A percentile compares a stretch with the other conserved stretches of the same genome.
phyloP scores from a whole-genome alignment of 2,329 filamentous ascomycete genomes.

The Trichoderma sp. region DNA sequence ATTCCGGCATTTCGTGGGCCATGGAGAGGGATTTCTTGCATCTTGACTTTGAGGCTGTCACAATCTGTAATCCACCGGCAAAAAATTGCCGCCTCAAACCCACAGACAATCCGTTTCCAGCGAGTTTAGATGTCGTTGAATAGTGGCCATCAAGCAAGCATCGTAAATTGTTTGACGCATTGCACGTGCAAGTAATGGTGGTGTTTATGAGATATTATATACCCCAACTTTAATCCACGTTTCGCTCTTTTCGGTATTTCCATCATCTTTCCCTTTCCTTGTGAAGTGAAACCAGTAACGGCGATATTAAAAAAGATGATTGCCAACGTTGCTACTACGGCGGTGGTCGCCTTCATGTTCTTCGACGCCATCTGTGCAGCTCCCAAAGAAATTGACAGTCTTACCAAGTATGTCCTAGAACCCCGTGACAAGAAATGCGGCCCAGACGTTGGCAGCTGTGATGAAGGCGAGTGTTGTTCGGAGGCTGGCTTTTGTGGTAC shows the following conservation, averaged over 20 bases:
- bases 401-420: neutral
- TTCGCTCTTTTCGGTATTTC: neutral
- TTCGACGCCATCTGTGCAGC: neutral
- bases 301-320: neutral
- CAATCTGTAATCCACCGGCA: neutral
- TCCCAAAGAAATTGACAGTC: neutral
- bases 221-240: neutral
- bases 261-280: neutral
- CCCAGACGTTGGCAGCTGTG: conserved; percentile 43
- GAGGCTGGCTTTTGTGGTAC: conserved; percentile 46
- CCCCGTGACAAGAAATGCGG: conserved; percentile 36
- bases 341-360: neutral
- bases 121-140: neutral
- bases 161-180: neutral
- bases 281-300: neutral
- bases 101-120: no score
- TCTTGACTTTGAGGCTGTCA: neutral
- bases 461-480: conserved; percentile 43
- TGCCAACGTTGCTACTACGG: neutral
- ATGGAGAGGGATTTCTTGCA: neutral
- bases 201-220: neutral
- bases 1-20: neutral
- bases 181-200: neutral
- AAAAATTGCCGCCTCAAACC: neutral
- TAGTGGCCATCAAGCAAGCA: neutral